Percentiles rank a stretch among this genome's conserved stretches.
phyloP scores from a whole-genome alignment of 2,329 filamentous ascomycete genomes.

The Epichloe gansuensis region DNA sequence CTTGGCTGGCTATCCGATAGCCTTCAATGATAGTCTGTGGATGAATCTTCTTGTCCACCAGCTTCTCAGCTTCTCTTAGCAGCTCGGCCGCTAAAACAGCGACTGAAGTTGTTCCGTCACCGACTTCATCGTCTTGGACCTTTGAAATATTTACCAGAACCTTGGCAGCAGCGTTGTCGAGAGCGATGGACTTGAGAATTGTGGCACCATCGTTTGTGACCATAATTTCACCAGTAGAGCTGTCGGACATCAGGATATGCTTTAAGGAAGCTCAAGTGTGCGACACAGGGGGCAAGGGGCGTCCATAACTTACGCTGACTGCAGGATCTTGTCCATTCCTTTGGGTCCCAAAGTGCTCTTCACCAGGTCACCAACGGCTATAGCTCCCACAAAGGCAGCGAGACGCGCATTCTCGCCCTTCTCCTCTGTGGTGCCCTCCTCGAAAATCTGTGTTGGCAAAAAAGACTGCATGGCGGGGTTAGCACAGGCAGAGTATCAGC shows the following conservation, averaged over 20 bases:
- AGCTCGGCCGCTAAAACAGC: conserved; percentile 91
- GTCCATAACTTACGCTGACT: conserved; percentile 62
- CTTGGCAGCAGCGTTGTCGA: conserved; percentile 97
- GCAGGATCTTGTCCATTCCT: conserved; percentile 97
- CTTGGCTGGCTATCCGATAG: conserved; percentile 89
- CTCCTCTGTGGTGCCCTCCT: conserved; percentile 91
- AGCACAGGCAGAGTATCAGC: conserved; percentile 7
- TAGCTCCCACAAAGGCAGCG: conserved; percentile 94
- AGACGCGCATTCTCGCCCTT: conserved; percentile 99
- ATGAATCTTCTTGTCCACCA: conserved; percentile 97
- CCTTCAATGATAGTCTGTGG: conserved; percentile 99
- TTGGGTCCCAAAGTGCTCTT: conserved; percentile 96
- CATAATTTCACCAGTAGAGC: conserved; percentile 92
- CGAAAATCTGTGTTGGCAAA: conserved; percentile 95
- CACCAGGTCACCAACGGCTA: conserved; percentile 91
- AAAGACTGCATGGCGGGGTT: conserved; percentile 34
- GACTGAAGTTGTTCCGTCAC: conserved; percentile 96
- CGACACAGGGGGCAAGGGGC: not conserved
- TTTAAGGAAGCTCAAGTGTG: conserved; percentile 4
- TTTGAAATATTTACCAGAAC: conserved; percentile 99
- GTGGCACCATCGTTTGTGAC: conserved; percentile 98
- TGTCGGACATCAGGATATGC: conserved; percentile 21
- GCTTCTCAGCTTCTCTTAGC: conserved; percentile 88
- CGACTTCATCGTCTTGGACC: conserved; percentile 97
- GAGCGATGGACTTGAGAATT: conserved; percentile 93